Conservation (phyloP, 768 basidiomycete species). For the Porphyrellus cyaneotinctus region DNA sequence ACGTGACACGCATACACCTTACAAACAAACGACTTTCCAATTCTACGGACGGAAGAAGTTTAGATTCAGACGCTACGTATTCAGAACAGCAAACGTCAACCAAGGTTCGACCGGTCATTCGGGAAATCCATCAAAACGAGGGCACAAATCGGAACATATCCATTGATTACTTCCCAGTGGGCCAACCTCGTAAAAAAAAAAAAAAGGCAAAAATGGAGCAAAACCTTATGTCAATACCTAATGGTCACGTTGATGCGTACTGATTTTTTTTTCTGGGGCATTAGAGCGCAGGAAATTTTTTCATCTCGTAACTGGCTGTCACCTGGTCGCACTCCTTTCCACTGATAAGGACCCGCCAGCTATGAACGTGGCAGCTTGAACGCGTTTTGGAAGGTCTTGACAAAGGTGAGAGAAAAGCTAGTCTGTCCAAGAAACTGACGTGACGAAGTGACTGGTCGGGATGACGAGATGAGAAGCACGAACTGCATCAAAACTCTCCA, state of each 20-base stretch:
- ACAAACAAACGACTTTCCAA: conserved; percentile 8
- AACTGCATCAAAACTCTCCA: not conserved
- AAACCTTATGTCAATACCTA: conserved; percentile 19
- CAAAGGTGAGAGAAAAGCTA: conserved; percentile 7
- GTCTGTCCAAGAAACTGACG: not conserved
- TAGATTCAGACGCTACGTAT: not conserved
- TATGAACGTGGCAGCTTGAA: conserved; percentile 20
- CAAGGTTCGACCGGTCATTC: conserved; percentile 18
- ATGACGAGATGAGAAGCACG: not conserved
- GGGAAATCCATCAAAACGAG: conserved; percentile 11
- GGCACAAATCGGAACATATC: conserved; percentile 7
- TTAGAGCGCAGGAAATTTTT: conserved; percentile 27
- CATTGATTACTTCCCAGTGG: conserved; percentile 2
- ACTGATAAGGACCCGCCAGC: conserved; percentile 15
- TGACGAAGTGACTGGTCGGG: not conserved
- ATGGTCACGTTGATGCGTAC: conserved; percentile 14
- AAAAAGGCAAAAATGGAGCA: not conserved
- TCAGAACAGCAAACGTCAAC: conserved; percentile 19
- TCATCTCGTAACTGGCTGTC: conserved; percentile 24
- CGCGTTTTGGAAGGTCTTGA: not conserved
- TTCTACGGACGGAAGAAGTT: not conserved
- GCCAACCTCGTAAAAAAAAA: conserved; percentile 7
- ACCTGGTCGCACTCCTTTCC: conserved; percentile 9
- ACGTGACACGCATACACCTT: too few species aligned
- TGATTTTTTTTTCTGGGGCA: conserved; percentile 13